Base-by-base conservation (phyloP, 1,284 basidiomycete genomes). In the Volvariella volvacea region DNA sequence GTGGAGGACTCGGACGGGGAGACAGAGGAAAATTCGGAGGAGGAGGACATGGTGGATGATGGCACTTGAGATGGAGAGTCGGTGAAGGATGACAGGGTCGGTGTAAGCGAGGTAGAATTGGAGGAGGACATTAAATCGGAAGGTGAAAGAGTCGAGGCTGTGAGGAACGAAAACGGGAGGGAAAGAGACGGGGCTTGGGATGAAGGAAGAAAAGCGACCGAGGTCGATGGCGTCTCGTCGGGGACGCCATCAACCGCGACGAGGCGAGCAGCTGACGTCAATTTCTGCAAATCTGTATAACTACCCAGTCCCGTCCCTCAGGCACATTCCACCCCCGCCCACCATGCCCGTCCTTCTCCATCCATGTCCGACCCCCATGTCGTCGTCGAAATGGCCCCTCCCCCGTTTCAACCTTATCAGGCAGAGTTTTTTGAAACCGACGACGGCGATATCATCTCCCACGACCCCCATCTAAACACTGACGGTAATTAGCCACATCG, bases 381-480 rank as follows among this genome's bases (percentile, higher is more conserved):
- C 33, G 28, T 22, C 10, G 25, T 32, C 22, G 19, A 28, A 25
- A 30, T 47, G 37, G 40, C 22, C 47, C n/a, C 34, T 36, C 80
- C 80, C 3, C 60, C 61, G 4, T 84, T 84, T 52, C 55, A 74
- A 1, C 71, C 68, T 0, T 85, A 84, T 52, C 61, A 75, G 8
- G 77, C 81, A 17, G 70, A 79, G 45, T 76, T 66, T 59, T 76
- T 71, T 46, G 56, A 65, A n/a, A 63, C 64, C 0, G 60, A 56
- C 17, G 47, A 61, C 25, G 76, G 77, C 2, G 57, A 73, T 36
- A 65, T 81, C 47, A 59, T 84, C 48, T 79, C 79, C 19, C 83
- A 84, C 57, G 81, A 85, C 53, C 62, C 57, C 4, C 82, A 85
- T 56, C 60, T 85, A 47, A 84, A 84, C 50, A 61, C 72, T 44